Evolutionary conservation across 768 basidiomycete genomes (phyloP).

Genomic region (Termitomyces sp.): DNA sequence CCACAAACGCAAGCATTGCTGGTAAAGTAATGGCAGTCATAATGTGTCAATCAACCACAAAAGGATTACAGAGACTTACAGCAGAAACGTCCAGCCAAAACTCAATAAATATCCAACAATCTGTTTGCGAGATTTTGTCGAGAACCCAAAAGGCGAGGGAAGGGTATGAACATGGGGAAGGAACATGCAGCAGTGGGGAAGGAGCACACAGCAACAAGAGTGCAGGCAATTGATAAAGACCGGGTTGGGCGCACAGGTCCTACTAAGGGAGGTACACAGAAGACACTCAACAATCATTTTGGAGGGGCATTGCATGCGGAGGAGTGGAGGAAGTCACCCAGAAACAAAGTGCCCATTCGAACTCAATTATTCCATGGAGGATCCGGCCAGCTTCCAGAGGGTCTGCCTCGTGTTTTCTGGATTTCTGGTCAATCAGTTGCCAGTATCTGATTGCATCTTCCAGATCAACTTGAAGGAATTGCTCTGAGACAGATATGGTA

Average conservation of each 20-base stretch:
- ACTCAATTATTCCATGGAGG: slow-evolving; percentile 27
- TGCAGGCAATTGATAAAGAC: too few species aligned
- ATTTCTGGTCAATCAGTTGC: slow-evolving; percentile 20
- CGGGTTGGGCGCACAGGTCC: too few species aligned
- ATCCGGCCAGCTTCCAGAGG: slow-evolving; percentile 25
- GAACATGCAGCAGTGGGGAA: too few species aligned
- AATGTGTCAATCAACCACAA: background rate
- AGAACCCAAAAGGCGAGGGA: slow-evolving; percentile 29
- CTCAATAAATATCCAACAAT: slow-evolving; percentile 27
- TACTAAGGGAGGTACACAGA: too few species aligned
- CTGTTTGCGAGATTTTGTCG: slow-evolving; percentile 8
- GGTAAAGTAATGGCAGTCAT: background rate
- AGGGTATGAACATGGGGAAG: too few species aligned
- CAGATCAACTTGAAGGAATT: slow-evolving; percentile 37
- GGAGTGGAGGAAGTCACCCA: too few species aligned
- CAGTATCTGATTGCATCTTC: slow-evolving; percentile 40
- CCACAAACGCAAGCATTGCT: slow-evolving; percentile 41
- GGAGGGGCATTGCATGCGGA: too few species aligned
- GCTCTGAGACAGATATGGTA: slow-evolving; percentile 33
- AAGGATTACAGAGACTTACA: slow-evolving; percentile 26
- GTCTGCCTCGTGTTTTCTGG: slow-evolving; percentile 9
- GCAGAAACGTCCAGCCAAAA: slow-evolving; percentile 45
- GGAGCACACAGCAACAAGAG: too few species aligned
- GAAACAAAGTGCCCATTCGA: slow-evolving; percentile 32
- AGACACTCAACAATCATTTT: too few species aligned